Conservation (phyloP, 345 rosid genomes). For the Populus alba region DNA sequence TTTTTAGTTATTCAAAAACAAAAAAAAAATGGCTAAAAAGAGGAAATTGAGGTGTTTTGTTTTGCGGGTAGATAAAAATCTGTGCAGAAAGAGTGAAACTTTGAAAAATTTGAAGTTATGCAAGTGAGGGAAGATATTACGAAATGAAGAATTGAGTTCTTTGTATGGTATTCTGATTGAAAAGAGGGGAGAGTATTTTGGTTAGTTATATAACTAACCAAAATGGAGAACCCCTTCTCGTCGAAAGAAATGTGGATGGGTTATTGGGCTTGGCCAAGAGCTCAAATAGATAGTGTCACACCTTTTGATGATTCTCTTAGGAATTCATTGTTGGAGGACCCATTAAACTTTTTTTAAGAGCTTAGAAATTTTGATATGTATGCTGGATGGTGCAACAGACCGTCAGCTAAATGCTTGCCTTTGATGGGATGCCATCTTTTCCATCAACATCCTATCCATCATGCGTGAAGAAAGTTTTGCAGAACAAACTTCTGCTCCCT, state of each 20-base stretch:
- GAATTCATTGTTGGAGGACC: constrained; percentile 46
- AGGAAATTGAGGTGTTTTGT: too few species aligned
- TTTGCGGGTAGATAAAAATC: neutral
- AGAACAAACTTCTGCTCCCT: constrained; percentile 32
- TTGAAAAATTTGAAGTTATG: constrained; percentile 14
- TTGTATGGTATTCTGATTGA: neutral
- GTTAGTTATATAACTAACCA: neutral
- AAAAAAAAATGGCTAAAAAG: too few species aligned
- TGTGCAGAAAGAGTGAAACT: neutral
- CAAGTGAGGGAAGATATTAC: neutral
- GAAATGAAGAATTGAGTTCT: neutral
- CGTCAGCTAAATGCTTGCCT: too few species aligned
- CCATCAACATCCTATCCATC: constrained; percentile 41
- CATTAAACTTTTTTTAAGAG: constrained; percentile 45
- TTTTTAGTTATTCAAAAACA: too few species aligned
- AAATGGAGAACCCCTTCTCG: constrained; percentile 60
- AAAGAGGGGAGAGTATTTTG: too few species aligned
- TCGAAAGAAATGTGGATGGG: constrained; percentile 37
- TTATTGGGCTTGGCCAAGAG: too few species aligned
- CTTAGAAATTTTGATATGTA: constrained; percentile 57
- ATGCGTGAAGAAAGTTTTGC: constrained; percentile 25
- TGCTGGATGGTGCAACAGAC: constrained; percentile 53
- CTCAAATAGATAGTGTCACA: too few species aligned
- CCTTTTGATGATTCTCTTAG: constrained; percentile 19
- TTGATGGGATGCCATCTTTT: constrained; percentile 32